Base-by-base conservation (phyloP, 2,329 filamentous ascomycete genomes). In the Paradendryphiella salina region DNA sequence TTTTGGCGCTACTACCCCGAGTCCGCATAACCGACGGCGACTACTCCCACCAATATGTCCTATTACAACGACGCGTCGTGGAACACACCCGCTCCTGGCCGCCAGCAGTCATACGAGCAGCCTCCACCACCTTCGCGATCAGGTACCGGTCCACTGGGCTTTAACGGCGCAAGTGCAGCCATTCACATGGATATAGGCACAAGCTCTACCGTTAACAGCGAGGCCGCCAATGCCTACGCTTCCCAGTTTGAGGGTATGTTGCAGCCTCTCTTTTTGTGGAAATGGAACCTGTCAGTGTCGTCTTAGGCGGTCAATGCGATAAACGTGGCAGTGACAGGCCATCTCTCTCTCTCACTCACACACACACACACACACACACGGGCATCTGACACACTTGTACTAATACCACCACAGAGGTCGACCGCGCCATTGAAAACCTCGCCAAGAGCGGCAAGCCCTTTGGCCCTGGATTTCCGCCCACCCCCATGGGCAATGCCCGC, bases 391-490 rank as follows among this genome's bases (percentile, higher is more conserved):
- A 14, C 36, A 23, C 13, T 15, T 28, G n/a, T 39, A 51, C 62
- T 69, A 43, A 66, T 52, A 40, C 23, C 7, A 26, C 23, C 47
- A 46, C 70, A 96, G 94, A 99, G 84, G 91, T 99, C 66, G 94
- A 97, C 62, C 88, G 93, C 72, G 93, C 93, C 63, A 86, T 93
- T 69, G 94, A 97, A 70, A 97, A 97, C 75, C 83, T 99, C 54
- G 83, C 93, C 69, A 97, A 97, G 82, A 96, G 92, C 74, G 92
- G 92, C 69, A 97, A 97, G 80, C 86, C 92, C 77, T 94, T 93
- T 76, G 85, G 69, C 20, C 61, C 65, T 23, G 63, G 61, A 34
- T 67, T 63, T 14, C 63, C 66, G 34, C 57, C 61, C 13, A 52
- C 56, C 1, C 59, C 66, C 51, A 60, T 61, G 63, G 57, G 69